Evolutionary conservation across 1,139 yeast genomes (phyloP).

Genomic region (Pichia sp.): DNA sequence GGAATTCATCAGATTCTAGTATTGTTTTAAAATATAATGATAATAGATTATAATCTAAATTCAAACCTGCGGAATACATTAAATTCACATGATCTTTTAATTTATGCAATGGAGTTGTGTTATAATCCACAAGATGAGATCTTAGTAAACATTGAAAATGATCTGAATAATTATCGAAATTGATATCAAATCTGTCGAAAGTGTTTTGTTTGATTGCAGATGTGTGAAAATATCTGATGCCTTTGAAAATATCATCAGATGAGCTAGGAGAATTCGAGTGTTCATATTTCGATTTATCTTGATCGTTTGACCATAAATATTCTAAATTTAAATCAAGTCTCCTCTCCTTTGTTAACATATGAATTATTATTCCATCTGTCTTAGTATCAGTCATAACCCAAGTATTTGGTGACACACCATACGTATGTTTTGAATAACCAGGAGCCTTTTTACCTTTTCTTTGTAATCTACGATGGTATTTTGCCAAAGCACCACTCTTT

Average conservation of each 20-base stretch:
- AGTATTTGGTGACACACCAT: constrained; percentile 53
- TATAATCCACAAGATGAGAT: constrained; percentile 19
- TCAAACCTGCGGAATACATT: constrained; percentile 26
- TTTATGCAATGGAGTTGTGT: constrained; percentile 15
- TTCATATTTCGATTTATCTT: constrained; percentile 29
- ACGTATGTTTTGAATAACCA: constrained; percentile 47
- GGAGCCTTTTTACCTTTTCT: constrained; percentile 48
- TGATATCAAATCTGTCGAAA: constrained; percentile 15
- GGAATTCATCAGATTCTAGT: constrained; percentile 26
- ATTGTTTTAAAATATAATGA: constrained; percentile 19
- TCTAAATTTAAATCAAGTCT: constrained; percentile 66
- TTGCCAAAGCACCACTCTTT: constrained; percentile 51
- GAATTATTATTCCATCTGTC: constrained; percentile 58
- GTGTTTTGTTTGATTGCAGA: background rate
- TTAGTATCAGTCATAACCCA: constrained; percentile 80
- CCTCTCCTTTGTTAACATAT: constrained; percentile 65
- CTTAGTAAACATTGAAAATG: constrained; percentile 25
- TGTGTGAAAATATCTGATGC: constrained; percentile 41
- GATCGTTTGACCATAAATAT: constrained; percentile 47
- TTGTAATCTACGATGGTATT: constrained; percentile 56
- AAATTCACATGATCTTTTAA: constrained; percentile 22
- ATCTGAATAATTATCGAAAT: constrained; percentile 19
- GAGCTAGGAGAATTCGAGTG: constrained; percentile 10
- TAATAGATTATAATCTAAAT: constrained; percentile 19
- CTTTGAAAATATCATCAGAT: constrained; percentile 43